Evolutionary conservation across 163 green algal genomes (phyloP).

Genomic region (Scenedesmus sp.): DNA sequence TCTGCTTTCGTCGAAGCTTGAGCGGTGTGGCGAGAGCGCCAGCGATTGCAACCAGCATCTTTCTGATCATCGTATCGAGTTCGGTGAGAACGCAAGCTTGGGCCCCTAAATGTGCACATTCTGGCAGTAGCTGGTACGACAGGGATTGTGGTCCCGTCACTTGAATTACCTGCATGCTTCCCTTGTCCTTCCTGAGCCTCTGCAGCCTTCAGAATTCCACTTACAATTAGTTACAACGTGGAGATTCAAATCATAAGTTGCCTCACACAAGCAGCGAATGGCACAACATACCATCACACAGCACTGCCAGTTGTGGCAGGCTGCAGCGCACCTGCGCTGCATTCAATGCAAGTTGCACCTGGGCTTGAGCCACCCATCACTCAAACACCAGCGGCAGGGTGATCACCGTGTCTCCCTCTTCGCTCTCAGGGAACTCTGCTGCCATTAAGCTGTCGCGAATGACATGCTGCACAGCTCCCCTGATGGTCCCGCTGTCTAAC

Average conservation of each 20-base stretch:
- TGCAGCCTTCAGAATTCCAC: no score
- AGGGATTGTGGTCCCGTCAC: background rate
- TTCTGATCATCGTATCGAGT: background rate
- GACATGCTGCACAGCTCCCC: constrained; percentile 44
- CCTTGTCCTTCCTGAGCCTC: no score
- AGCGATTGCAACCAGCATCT: background rate
- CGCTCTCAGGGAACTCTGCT: constrained; percentile 26
- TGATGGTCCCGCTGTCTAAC: constrained; percentile 12
- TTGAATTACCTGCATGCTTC: background rate
- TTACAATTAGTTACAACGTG: no score
- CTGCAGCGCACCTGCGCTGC: background rate
- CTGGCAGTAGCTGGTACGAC: background rate
- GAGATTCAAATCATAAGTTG: no score
- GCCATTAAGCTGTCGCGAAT: constrained; percentile 26
- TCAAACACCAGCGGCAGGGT: constrained; percentile 50
- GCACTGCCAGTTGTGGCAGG: background rate
- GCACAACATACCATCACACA: no score
- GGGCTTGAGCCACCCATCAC: background rate
- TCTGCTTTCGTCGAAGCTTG: background rate
- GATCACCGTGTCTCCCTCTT: constrained; percentile 28
- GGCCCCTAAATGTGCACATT: background rate
- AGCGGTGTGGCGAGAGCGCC: background rate
- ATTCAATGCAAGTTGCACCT: no score
- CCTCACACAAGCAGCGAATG: no score
- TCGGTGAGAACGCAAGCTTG: background rate